Evolutionary conservation across 2,329 filamentous ascomycete genomes (phyloP).

Genomic region (Penicillium sp.): DNA sequence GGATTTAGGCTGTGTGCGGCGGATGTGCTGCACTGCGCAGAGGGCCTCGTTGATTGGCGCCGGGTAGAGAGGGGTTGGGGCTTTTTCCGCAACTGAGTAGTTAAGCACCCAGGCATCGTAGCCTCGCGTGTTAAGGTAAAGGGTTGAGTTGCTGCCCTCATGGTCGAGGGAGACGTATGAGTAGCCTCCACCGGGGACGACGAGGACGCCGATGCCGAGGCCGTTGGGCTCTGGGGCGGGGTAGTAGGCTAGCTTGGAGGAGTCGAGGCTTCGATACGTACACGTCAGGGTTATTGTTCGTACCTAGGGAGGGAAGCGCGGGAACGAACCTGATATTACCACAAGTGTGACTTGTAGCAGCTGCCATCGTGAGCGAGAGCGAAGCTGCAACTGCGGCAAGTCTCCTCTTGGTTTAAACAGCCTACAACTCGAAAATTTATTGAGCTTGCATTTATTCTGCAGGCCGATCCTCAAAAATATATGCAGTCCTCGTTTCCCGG

Average conservation of each 20-base stretch:
- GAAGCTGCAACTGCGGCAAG: background rate
- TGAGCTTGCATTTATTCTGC: too few relatives aligned
- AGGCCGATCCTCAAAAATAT: background rate
- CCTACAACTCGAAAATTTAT: too few relatives aligned
- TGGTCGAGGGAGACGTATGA: conserved; percentile 1
- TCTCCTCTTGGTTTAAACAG: background rate
- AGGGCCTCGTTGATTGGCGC: background rate
- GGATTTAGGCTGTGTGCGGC: background rate
- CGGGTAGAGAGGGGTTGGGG: conserved; percentile 1
- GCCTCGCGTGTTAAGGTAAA: conserved; percentile 2
- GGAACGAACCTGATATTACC: background rate
- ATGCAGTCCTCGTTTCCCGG: too few relatives aligned
- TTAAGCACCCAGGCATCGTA: conserved; percentile 12
- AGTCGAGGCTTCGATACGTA: background rate
- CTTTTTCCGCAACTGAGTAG: background rate
- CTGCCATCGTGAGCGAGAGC: background rate
- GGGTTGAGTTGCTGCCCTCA: conserved; percentile 6
- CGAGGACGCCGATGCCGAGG: background rate
- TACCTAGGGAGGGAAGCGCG: too few relatives aligned
- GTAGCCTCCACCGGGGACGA: conserved; percentile 13
- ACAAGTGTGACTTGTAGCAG: background rate
- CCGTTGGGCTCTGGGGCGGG: conserved; percentile 2
- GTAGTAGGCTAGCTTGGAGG: conserved; percentile 3
- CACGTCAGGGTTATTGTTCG: background rate
- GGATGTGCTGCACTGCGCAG: background rate